These are phyloP conservation scores for Cladosporium sp. DNA, from an alignment of 2,329 filamentous ascomycete genomes.

Conservation along the genomic window DNA sequence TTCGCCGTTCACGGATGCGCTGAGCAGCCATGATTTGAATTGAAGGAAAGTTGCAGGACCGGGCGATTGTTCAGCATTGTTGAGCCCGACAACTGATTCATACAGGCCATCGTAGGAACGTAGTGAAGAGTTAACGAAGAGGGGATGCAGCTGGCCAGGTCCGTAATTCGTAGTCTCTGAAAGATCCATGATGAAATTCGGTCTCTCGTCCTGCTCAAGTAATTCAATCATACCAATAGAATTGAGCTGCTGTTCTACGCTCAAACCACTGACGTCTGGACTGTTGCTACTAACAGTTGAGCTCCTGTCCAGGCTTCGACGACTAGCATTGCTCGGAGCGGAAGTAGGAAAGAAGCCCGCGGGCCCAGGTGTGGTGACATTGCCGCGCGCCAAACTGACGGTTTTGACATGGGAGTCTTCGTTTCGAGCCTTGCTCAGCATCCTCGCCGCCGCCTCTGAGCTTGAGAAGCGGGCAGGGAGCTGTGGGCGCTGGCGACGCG, in stretches of 20 bases:
- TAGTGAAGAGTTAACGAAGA: conserved; percentile 66
- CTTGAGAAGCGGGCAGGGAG: conserved; percentile 53
- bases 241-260: conserved; percentile 50
- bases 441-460: conserved; percentile 55
- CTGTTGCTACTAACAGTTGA: conserved; percentile 23
- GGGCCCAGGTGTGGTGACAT: conserved; percentile 35
- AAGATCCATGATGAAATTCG: conserved; percentile 70
- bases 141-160: conserved; percentile 52
- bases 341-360: conserved; percentile 23
- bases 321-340: conserved; percentile 40
- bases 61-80: conserved; percentile 32
- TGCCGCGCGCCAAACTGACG: conserved; percentile 47
- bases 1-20: conserved; percentile 49
- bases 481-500: conserved; percentile 34
- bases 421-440: conserved; percentile 46
- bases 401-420: conserved; percentile 49
- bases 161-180: conserved; percentile 52
- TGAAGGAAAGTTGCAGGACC: conserved; percentile 48
- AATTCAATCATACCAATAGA: conserved; percentile 66
- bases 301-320: conserved; percentile 30
- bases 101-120: conserved; percentile 53
- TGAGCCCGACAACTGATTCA: conserved; percentile 52
- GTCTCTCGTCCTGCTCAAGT: conserved; percentile 69
- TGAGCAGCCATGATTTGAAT: conserved; percentile 67
- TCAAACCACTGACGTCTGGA: conserved; percentile 25